Percentiles rank a stretch among this genome's conserved stretches.
These are phyloP conservation scores for Trichosporon ovoides DNA, from an alignment of 1,284 basidiomycete species.

Conservation along the genomic window DNA sequence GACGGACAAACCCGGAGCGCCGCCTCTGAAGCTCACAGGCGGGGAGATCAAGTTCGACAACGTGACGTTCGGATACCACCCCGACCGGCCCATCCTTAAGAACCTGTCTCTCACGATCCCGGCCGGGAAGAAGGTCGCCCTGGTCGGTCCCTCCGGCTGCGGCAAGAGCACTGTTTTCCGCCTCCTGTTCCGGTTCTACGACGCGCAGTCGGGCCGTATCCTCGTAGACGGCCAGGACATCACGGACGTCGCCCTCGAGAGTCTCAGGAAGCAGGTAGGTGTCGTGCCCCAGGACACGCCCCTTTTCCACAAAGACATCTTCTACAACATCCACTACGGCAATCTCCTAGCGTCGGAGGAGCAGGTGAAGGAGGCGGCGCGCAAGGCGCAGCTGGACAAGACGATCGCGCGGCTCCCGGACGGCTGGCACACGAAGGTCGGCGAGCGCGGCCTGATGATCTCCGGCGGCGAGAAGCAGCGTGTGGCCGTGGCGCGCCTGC, in stretches of 20 bases:
- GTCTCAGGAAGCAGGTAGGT: conserved; percentile 71
- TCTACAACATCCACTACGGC: conserved; percentile 94
- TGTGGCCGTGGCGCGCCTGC: conserved; percentile 82
- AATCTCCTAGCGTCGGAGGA: conserved; percentile 81
- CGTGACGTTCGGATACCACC: conserved; percentile 85
- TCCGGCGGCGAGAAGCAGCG: conserved; percentile 97
- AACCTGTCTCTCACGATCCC: conserved; percentile 87
- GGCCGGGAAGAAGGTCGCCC: conserved; percentile 89
- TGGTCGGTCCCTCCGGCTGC: conserved; percentile 93
- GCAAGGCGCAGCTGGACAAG: conserved; percentile 79
- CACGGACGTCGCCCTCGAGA: conserved; percentile 64
- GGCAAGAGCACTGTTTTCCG: conserved; percentile 98
- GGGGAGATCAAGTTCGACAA: conserved; percentile 91
- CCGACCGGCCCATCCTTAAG: conserved; percentile 81
- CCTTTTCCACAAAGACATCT: conserved; percentile 88
- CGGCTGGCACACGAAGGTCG: conserved; percentile 84
- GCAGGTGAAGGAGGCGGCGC: conserved; percentile 76
- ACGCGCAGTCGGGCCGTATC: conserved; percentile 73
- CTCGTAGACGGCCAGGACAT: conserved; percentile 74
- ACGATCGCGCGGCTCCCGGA: conserved; percentile 76
- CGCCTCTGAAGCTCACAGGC: conserved; percentile 65
- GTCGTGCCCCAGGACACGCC: conserved; percentile 98
- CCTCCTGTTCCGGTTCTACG: conserved; percentile 90
- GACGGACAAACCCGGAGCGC: conserved; percentile 65
- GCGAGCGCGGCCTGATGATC: conserved; percentile 95